Percentiles rank a stretch among this genome's conserved stretches.
phyloP scores from a whole-genome alignment of 768 basidiomycete species.

The Crassisporium funariophilum region DNA sequence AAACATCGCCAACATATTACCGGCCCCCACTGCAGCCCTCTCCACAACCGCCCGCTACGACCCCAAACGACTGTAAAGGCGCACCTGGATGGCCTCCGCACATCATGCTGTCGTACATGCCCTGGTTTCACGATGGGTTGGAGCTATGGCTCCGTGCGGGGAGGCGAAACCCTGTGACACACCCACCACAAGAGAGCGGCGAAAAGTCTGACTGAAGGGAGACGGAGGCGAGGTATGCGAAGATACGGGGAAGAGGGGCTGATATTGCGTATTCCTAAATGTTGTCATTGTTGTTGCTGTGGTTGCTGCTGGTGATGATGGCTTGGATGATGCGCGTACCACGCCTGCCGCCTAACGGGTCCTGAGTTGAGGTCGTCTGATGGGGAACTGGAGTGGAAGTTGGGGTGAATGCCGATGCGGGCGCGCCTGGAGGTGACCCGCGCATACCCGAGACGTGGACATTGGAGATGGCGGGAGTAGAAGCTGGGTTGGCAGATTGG shows the following conservation, averaged over 20 bases:
- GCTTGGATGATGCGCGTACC: slow-evolving; percentile 10
- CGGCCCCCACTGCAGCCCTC: no score
- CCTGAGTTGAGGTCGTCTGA: slow-evolving; percentile 18
- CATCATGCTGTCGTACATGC: no score
- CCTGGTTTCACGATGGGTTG: no score
- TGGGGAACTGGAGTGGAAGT: slow-evolving; percentile 16
- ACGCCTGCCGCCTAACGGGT: slow-evolving; percentile 9
- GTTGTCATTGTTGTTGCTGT: slow-evolving; percentile 17
- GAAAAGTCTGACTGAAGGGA: no score
- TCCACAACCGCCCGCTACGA: no score
- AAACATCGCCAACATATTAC: no score
- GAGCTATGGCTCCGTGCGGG: no score
- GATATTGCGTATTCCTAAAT: slow-evolving; percentile 24
- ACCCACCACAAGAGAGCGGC: no score
- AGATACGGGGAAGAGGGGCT: slow-evolving; percentile 28
- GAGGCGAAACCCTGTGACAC: no score
- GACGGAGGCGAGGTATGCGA: slow-evolving; percentile 26
- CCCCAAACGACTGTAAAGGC: no score
- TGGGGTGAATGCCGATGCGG: slow-evolving; percentile 11
- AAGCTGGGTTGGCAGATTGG: slow-evolving; percentile 18
- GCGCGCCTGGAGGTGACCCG: slow-evolving; percentile 9
- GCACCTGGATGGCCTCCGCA: no score
- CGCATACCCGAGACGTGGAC: slow-evolving; percentile 7
- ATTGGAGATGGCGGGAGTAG: slow-evolving; percentile 15
- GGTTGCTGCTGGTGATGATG: slow-evolving; percentile 9